These are phyloP conservation scores for Phytomonas serpens DNA, from an alignment of 208 protist genomes.

Conservation along the genomic window DNA sequence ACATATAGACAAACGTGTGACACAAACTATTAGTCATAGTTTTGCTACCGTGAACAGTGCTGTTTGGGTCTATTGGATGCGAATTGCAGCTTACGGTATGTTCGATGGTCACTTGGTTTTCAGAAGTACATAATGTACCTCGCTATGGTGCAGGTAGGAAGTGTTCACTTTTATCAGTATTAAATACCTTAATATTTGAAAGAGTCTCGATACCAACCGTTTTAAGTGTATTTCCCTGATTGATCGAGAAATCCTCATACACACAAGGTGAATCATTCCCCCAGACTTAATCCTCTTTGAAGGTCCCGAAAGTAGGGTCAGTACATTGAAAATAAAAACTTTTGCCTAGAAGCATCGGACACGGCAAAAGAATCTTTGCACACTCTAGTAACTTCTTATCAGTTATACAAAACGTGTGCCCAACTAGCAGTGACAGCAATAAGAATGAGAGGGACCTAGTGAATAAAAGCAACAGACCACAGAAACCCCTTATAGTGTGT, in stretches of 20 bases:
- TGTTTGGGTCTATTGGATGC: too few species aligned
- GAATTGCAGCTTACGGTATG: background rate
- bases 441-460: background rate
- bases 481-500: background rate
- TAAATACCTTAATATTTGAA: background rate
- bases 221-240: too few species aligned
- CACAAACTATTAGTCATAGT: too few species aligned
- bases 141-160: background rate
- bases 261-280: too few species aligned
- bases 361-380: background rate
- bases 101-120: background rate
- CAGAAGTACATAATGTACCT: background rate
- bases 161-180: background rate
- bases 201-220: background rate
- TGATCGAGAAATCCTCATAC: too few species aligned
- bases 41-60: too few species aligned
- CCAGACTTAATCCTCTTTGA: too few species aligned
- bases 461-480: background rate
- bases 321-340: background rate
- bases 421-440: background rate
- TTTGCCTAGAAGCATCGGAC: background rate
- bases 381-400: background rate
- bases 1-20: too few species aligned
- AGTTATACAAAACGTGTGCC: background rate
- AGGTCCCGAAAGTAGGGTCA: background rate